phyloP scores from a whole-genome alignment of 306 rosid genomes.

The Cucumis hystrix region DNA sequence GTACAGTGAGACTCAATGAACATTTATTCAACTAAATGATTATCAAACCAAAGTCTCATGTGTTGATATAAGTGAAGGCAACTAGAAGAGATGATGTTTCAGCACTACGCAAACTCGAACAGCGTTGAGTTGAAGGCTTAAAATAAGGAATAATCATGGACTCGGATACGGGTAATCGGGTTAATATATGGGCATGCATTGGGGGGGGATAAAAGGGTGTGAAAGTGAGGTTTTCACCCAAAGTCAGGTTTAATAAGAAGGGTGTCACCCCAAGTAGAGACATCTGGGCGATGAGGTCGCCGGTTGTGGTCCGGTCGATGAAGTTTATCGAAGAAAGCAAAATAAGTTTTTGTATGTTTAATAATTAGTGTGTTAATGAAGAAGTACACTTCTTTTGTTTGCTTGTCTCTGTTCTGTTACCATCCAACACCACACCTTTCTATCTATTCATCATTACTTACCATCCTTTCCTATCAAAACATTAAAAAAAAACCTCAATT shows the following conservation, averaged over 20 bases:
- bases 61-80: no score
- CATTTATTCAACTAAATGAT: no score
- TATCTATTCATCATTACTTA: not conserved
- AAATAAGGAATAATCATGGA: no score
- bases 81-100: no score
- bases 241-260: not conserved
- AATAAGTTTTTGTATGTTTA: not conserved
- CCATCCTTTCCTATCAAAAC: not conserved
- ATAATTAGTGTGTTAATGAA: not conserved
- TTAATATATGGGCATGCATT: no score
- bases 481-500: no score
- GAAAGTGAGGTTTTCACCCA: not conserved
- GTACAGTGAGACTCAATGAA: no score
- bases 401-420: not conserved
- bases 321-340: slow-evolving; percentile 1
- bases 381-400: not conserved
- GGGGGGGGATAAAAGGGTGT: not conserved
- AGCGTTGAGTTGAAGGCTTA: no score
- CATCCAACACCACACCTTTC: slow-evolving; percentile 6
- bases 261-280: not conserved
- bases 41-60: no score
- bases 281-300: not conserved
- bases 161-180: no score
- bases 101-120: no score
- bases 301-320: not conserved